phyloP scores from a whole-genome alignment of 2,329 filamentous ascomycete species.

The Didymella exigua region DNA sequence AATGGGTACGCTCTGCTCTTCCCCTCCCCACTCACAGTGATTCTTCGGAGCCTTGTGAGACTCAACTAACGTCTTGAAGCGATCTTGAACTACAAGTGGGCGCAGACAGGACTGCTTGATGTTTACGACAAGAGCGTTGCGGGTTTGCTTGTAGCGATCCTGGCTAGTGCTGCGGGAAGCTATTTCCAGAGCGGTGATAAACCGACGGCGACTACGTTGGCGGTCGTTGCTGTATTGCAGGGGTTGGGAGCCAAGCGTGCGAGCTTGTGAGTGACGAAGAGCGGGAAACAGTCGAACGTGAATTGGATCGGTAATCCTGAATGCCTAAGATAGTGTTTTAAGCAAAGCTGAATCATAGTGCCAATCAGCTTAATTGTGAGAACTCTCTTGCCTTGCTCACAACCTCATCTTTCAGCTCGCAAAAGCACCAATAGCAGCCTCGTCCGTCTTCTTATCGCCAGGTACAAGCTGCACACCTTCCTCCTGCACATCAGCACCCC shows the following conservation, averaged over 20 bases:
- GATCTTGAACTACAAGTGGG: conserved; percentile 46
- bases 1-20: conserved; percentile 36
- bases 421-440: conserved; percentile 9
- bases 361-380: too few species aligned
- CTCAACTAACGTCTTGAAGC: conserved; percentile 14
- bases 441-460: conserved; percentile 1
- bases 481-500: not conserved
- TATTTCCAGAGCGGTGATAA: conserved; percentile 36
- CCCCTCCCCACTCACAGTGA: not conserved
- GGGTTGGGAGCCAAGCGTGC: conserved; percentile 25
- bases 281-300: not conserved
- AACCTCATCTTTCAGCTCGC: conserved; percentile 4
- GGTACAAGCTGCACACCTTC: conserved; percentile 10
- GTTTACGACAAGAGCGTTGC: conserved; percentile 41
- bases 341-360: too few species aligned
- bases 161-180: conserved; percentile 32
- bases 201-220: conserved; percentile 29
- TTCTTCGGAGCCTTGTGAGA: not conserved
- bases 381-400: not conserved
- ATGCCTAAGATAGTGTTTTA: too few species aligned
- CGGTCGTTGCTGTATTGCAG: conserved; percentile 34
- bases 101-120: conserved; percentile 40
- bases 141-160: conserved; percentile 31
- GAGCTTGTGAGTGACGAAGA: not conserved
- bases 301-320: too few species aligned